Base-by-base conservation (phyloP, 1,284 basidiomycete genomes). In the Sutorius eximius region DNA sequence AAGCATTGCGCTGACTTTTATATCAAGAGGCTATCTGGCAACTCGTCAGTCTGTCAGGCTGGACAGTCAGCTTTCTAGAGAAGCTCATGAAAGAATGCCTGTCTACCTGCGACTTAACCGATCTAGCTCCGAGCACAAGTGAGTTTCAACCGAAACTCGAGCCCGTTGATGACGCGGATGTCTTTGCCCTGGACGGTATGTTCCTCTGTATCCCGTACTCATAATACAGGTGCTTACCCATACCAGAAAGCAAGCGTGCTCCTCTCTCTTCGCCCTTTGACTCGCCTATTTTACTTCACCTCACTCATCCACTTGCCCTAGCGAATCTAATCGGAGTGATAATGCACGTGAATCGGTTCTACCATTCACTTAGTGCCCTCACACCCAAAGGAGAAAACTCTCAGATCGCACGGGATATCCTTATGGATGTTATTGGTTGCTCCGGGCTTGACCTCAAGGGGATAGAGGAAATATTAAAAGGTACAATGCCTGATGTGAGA, bases 21-120 rank as follows among this genome's bases (percentile, higher is more conserved):
- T 50, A 36, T 51, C 13, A 53, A 90, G 87, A 82, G 52, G 81
- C 83, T 34, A 76, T 83, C 29, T 90, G 88, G 88, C 82, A 86
- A 57, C 74, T 91, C 7, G 78, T 84, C 42, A 79, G 78, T 15
- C 62, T 89, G 42, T 80, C 77, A 1, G 71, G 70, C 16, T 91
- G 86, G 86, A 68, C 81, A 45, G 70, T 88, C 27, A 70, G 71
- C 32, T 82, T 88, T 56, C 59, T 83, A n/a, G 85, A 86, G 65
- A 79, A 72, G 53, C 65, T 91, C 7, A 67, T 89, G 67, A 86
- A 82, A 61, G 79, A 84, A 61, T 87, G 83, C 59, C 75, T 89
- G 2, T 69, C 82, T 38, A 77, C 68, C 7, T 68, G 68, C 41
- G 72, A 76, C 53, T 49, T 68, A 9, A 55, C 48, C 8, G 61